Base-by-base conservation (phyloP, 2,329 filamentous ascomycete genomes). In the Fusarium sp. region DNA sequence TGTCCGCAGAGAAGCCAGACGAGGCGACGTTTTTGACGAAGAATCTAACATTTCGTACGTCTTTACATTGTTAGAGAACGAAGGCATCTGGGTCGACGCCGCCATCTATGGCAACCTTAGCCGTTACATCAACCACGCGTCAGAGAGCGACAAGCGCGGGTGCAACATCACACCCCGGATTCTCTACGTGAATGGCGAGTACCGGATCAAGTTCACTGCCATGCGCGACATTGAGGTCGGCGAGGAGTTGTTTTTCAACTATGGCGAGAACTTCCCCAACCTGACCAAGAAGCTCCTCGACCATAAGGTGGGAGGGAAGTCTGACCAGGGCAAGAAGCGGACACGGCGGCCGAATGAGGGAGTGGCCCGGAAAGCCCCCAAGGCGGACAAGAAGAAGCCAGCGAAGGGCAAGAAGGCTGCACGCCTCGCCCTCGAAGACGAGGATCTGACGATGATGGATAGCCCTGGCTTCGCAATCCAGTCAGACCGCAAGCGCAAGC, bases 171-270 rank as follows among this genome's bases (percentile, higher is more conserved):
- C 85, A 18, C 89, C 93, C 2, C 89, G 89, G 67, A 92, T 94
- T 63, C 82, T 93, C 18, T 90, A 94, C 60, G 94, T 94, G 67
- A 94, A 94, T 76, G 92, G 92, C 27, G 92, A 94, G 71, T 92
- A 92, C 76, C 90, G 94, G 16, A 94, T 97, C 80, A 93, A 91
- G 52, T 93, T 97, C 76, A 91, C 89, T 56, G 93, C 94, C 0
- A 85, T 88, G 64, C 86, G 89, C 2, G 88, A 92, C 45, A 93
- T 97, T 78, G 86, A 88, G 68, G 86, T 89, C 5, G 94, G 94
- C 27, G 92, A 95, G 70, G 94, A 97, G 81, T 84, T 97, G 1
- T 93, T 95, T 79, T 97, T 96, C 82, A 90, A 96, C 79, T 97
- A 97, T 76, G 93, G 93, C 48, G 88, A 92, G 77, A 89, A 91